These are phyloP conservation scores for Neurospora pannonica DNA, from an alignment of 495 filamentous ascomycete genomes.

Conservation along the genomic window DNA sequence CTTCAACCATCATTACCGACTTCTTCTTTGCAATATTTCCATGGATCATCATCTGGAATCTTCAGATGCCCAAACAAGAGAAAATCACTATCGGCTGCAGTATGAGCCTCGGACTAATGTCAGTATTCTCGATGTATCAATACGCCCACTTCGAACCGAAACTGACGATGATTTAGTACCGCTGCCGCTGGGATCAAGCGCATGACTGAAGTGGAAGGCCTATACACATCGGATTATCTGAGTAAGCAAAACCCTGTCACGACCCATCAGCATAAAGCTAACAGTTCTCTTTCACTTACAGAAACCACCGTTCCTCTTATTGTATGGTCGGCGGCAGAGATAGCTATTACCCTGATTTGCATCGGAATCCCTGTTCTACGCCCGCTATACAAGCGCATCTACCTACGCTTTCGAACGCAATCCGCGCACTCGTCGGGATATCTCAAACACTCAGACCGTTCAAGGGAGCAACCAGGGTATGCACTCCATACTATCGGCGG, in stretches of 20 bases:
- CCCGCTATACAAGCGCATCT: constrained; percentile 10
- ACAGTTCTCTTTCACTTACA: not conserved
- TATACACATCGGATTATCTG: constrained; percentile 13
- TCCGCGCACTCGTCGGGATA: not conserved
- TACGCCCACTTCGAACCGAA: not conserved
- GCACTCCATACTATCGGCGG: constrained; percentile 6
- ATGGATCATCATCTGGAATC: constrained; percentile 38
- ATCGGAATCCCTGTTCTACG: constrained; percentile 16
- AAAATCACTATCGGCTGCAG: constrained; percentile 38
- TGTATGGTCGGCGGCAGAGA: constrained; percentile 17
- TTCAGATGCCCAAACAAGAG: constrained; percentile 36
- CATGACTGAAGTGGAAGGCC: constrained; percentile 12
- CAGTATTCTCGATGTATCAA: constrained; percentile 8
- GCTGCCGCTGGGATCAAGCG: constrained; percentile 15
- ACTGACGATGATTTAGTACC: constrained; percentile 3
- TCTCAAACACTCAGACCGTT: not conserved
- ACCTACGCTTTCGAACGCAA: not conserved
- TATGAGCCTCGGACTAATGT: constrained; percentile 43
- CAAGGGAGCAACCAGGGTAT: not conserved
- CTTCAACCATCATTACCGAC: constrained; percentile 26
- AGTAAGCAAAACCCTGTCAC: not conserved
- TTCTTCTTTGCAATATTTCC: constrained; percentile 39
- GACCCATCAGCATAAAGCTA: not conserved
- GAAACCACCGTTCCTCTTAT: constrained; percentile 18
- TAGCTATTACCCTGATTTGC: constrained; percentile 19